Evolutionary conservation across 140 eudicot genomes (phyloP), one percentile per base, ranked within the genome.

Genomic region (Anethum foeniculum): DNA sequence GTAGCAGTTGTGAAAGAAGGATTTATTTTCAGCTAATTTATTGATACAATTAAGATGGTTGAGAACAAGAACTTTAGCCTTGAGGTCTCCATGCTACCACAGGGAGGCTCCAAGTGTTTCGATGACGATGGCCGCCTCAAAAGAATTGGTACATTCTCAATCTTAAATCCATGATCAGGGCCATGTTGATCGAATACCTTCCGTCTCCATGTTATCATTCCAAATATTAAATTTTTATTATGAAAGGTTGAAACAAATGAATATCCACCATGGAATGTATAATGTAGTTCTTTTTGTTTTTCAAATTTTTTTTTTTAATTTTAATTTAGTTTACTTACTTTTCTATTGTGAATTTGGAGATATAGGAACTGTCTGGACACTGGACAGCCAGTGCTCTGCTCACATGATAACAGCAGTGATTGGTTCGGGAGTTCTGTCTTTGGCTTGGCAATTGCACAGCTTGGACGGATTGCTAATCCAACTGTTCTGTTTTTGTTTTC

Each of bases 321-420:
- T 39, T 2, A 39, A 39, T 39, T 39, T 39, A 39, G 43, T 39
- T 39, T 2, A 39, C 43, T 39, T 39, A 30, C 27, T 23, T 67
- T 79, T 39, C 68, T 44, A 47, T 75, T 28, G 48, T 74, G 43
- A 9, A n/a, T 0, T 58, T 34, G 77, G 32, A 38, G 44, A 47
- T 30, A 44, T 77, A 93, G 97, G 98, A 44, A 92, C 86, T 44
- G 93, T 94, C 13, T 94, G 97, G 98, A 94, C 96, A 14, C 13
- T 94, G 97, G 98, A 94, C 96, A 14, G 96, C 97, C 75, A 94
- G 98, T 86, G 94, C 98, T 77, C 98, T 38, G 41, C 41, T 39
- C 43, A 94, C 79, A 94, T 94, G 21, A 90, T 94, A 72, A 94
- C 38, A 34, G 38, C 38, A 34, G 38, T 34, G 38, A 34, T 34